Percentiles rank a stretch among this genome's conserved stretches.
Evolutionary conservation across 768 basidiomycete species (phyloP).

Genomic region (Xerocomellus chrysenteron): DNA sequence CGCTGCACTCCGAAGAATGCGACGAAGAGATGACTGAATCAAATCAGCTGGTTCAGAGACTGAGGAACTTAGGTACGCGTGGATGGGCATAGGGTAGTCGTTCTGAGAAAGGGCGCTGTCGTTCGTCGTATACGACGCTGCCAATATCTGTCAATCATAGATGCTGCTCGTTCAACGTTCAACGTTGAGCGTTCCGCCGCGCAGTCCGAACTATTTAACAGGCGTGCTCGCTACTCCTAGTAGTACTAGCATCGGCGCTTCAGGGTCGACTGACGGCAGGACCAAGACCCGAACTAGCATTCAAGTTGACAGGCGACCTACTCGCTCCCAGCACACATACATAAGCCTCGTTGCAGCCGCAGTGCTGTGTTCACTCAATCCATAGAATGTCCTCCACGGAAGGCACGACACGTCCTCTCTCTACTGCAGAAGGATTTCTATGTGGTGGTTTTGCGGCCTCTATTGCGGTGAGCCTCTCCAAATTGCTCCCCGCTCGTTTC

Average conservation of each 20-base stretch:
- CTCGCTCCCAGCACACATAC: not conserved
- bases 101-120: no score
- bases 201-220: no score
- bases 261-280: not conserved
- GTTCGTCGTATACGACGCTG: no score
- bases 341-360: constrained; percentile 2
- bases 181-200: no score
- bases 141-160: no score
- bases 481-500: constrained; percentile 3
- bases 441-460: constrained; percentile 92
- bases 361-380: not conserved
- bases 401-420: constrained; percentile 38
- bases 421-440: constrained; percentile 78
- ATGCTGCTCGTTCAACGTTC: no score
- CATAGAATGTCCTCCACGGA: constrained; percentile 20
- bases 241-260: not conserved
- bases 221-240: no score
- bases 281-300: not conserved
- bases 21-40: no score
- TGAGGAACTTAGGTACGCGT: no score
- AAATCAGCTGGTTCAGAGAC: no score
- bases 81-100: no score
- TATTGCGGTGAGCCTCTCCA: constrained; percentile 61
- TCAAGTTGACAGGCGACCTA: not conserved
- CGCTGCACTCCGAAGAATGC: no score